Evolutionary conservation across 1,139 yeast genomes (phyloP).

Genomic region (Trichomonascaceae sp.): DNA sequence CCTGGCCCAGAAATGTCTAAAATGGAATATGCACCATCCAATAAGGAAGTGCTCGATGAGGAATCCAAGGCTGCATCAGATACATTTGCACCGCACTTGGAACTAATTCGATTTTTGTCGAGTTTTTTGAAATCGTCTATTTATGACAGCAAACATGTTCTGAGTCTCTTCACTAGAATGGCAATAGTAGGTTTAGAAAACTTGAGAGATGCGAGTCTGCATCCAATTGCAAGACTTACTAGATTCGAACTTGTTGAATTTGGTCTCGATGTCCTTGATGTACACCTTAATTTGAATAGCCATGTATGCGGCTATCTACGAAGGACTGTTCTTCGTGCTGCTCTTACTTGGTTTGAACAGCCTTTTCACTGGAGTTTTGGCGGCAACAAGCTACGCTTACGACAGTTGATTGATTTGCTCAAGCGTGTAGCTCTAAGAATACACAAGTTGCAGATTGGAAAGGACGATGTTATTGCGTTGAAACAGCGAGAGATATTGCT

Average conservation of each 20-base stretch:
- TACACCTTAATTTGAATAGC: conserved; percentile 38
- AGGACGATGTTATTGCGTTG: conserved; percentile 2
- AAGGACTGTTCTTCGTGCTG: conserved; percentile 54
- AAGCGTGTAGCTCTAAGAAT: conserved; percentile 21
- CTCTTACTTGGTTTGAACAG: conserved; percentile 71
- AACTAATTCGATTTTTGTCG: conserved; percentile 59
- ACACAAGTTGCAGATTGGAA: conserved; percentile 4
- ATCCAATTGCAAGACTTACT: conserved; percentile 70
- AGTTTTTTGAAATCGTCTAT: conserved; percentile 82
- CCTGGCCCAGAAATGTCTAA: conserved; percentile 54
- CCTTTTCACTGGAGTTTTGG: conserved; percentile 76
- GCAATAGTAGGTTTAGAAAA: conserved; percentile 54
- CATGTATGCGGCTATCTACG: conserved; percentile 41
- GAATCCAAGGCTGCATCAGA: conserved; percentile 44
- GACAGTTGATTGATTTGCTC: conserved; percentile 60
- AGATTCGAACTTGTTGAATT: conserved; percentile 71
- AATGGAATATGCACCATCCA: conserved; percentile 91
- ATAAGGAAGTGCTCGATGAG: conserved; percentile 53
- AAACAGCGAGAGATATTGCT: conserved; percentile 45
- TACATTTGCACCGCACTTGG: conserved; percentile 66
- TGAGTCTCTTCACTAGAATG: conserved; percentile 63
- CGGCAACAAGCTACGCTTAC: conserved; percentile 64
- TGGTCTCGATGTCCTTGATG: conserved; percentile 57
- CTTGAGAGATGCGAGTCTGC: conserved; percentile 56
- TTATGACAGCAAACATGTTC: conserved; percentile 64